These are phyloP conservation scores for Pyrenula aspistea DNA, from an alignment of 495 filamentous ascomycete species.

Conservation along the genomic window DNA sequence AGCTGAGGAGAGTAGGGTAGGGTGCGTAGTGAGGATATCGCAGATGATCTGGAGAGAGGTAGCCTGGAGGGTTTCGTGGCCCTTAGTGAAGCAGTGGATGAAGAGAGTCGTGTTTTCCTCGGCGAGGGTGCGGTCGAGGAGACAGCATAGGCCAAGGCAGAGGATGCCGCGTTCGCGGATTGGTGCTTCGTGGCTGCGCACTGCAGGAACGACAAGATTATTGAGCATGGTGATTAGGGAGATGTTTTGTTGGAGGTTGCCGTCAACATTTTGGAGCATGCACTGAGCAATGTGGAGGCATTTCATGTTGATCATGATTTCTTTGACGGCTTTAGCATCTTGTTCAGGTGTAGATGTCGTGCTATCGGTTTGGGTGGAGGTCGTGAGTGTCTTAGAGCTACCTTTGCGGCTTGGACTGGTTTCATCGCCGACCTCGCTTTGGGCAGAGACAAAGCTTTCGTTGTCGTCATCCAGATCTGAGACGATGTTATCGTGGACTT, in stretches of 20 bases:
- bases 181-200: conserved; percentile 82
- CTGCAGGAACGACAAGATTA: conserved; percentile 89
- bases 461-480: conserved; percentile 41
- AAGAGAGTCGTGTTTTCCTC: conserved; percentile 90
- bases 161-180: conserved; percentile 82
- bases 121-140: conserved; percentile 78
- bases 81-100: conserved; percentile 90
- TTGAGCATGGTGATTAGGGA: conserved; percentile 91
- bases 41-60: conserved; percentile 87
- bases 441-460: conserved; percentile 86
- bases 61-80: conserved; percentile 77
- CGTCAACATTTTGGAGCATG: conserved; percentile 86
- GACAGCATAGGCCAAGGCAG: conserved; percentile 80
- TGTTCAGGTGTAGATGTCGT: conserved; percentile 41
- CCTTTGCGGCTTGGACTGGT: conserved; percentile 16
- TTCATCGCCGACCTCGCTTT: conserved; percentile 66
- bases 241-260: conserved; percentile 72
- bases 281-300: conserved; percentile 95
- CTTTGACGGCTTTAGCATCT: conserved; percentile 68
- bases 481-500: conserved; percentile 84
- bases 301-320: conserved; percentile 96
- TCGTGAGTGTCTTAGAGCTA: conserved; percentile 25
- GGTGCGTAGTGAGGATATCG: conserved; percentile 83
- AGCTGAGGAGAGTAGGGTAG: conserved; percentile 49
- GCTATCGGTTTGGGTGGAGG: conserved; percentile 24